Base-by-base conservation (phyloP, 2,329 filamentous ascomycete genomes). In the Aspergillus arachidicola region DNA sequence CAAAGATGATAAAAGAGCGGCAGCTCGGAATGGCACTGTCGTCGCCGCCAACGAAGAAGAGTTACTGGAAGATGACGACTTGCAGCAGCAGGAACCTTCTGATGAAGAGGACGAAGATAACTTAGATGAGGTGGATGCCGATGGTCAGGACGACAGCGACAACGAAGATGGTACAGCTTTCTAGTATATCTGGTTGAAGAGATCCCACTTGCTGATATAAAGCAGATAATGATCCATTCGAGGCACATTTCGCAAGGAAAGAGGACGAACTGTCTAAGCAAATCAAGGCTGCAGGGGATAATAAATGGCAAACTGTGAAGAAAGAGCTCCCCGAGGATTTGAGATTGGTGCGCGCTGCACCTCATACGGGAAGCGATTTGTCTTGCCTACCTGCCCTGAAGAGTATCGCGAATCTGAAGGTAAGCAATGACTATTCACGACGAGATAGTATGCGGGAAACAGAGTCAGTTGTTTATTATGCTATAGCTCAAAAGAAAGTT, bases 231-330 rank as follows among this genome's bases (percentile, higher is more conserved):
- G 91, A 96, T 75, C 90, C 92, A 0, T 97, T 96, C 72, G 91
- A 95, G 66, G 79, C 82, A 9, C 94, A 97, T 78, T 96, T 96
- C 74, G 86, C 87, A 38, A 83, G 83, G 48, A 87, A 94, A 53
- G 86, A 91, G 56, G 82, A 84, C 6, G 78, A 85, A 48, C 79
- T 93, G 9, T 79, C 84, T 1, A 79, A 80, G 68, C 85, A 78
- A 41, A 72, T 86, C 41, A 78, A 83, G 63, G 76, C 80, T 23
- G 79, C 83, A 34, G 72, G 78, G 7, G 73, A 79, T 12, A 83
- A 82, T 51, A 78, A 83, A 64, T 88, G 85, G 86, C 73, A 73
- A 7, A 76, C 73, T 12, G 75, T 76, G 34, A 84, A 79, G 63
- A 75, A 73, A 59, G 73, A 77, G 28, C 62, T 78, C 9, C 36